phyloP scores from a whole-genome alignment of 352 stramenopile genomes.

The Phytophthora quininea region DNA sequence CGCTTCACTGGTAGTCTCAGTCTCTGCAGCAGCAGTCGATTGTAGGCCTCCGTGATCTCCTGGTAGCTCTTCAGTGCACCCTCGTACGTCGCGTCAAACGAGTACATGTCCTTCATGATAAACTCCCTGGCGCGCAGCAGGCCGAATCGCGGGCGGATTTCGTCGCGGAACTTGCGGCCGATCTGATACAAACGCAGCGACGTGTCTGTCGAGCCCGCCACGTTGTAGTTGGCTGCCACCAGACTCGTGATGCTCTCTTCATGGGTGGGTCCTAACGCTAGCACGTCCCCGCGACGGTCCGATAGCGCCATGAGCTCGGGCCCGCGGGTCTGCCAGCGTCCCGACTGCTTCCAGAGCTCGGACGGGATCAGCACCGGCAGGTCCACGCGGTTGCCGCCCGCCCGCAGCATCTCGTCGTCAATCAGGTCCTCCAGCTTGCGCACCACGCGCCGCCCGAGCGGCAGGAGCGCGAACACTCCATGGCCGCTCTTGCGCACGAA shows the following conservation, averaged over 20 bases:
- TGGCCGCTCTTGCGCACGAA: constrained; percentile 88
- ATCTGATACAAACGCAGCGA: constrained; percentile 89
- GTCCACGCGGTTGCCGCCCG: constrained; percentile 85
- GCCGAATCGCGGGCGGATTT: constrained; percentile 87
- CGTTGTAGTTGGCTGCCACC: constrained; percentile 67
- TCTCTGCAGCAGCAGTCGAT: constrained; percentile 68
- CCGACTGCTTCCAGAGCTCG: constrained; percentile 85
- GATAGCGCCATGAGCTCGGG: constrained; percentile 85
- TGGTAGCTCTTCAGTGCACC: constrained; percentile 74
- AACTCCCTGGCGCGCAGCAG: constrained; percentile 87
- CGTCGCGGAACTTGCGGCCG: constrained; percentile 88
- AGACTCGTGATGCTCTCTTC: constrained; percentile 88
- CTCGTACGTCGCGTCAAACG: constrained; percentile 77
- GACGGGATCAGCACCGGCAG: constrained; percentile 76
- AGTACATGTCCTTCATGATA: constrained; percentile 94
- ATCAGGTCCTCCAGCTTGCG: constrained; percentile 84
- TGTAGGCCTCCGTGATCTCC: constrained; percentile 80
- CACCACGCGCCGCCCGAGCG: constrained; percentile 77
- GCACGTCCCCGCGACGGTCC: constrained; percentile 70
- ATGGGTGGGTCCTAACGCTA: constrained; percentile 82
- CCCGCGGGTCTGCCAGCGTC: constrained; percentile 81
- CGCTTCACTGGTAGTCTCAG: constrained; percentile 76
- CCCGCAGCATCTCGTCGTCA: constrained; percentile 78
- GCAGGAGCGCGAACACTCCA: constrained; percentile 70
- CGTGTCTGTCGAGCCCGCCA: constrained; percentile 28